These are phyloP conservation scores for Elsinoe arachidis DNA, from an alignment of 2,329 filamentous ascomycete genomes.

Conservation along the genomic window DNA sequence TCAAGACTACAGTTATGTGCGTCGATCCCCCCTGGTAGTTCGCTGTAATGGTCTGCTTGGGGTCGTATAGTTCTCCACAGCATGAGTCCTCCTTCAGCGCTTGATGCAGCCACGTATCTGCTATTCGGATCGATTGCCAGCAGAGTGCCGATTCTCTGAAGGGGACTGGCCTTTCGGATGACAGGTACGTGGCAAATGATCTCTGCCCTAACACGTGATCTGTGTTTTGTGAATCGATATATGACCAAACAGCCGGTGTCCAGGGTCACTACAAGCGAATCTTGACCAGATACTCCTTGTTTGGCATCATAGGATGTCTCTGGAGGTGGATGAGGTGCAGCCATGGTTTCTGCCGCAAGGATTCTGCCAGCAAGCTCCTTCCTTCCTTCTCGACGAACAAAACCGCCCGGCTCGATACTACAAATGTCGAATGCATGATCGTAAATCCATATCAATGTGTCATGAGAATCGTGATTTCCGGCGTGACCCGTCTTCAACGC, in stretches of 20 bases:
- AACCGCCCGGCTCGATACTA: background rate
- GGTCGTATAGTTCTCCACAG: background rate
- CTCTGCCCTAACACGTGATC: conserved; percentile 14
- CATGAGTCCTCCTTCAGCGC: conserved; percentile 47
- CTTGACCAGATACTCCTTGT: background rate
- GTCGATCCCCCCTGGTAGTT: background rate
- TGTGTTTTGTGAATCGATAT: conserved; percentile 54
- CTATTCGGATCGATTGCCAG: conserved; percentile 69
- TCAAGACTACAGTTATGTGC: background rate
- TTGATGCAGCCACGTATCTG: conserved; percentile 57
- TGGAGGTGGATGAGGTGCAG: background rate
- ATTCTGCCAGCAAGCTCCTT: background rate
- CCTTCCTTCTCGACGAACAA: background rate
- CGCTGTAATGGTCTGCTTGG: background rate
- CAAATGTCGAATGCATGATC: conserved; percentile 48
- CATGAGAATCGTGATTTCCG: conserved; percentile 33
- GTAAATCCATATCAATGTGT: conserved; percentile 82
- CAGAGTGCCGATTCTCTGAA: conserved; percentile 52
- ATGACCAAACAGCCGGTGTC: conserved; percentile 59
- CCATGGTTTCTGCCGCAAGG: conserved; percentile 7
- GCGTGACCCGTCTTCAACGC: conserved; percentile 51
- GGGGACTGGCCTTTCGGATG: conserved; percentile 45
- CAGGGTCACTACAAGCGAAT: conserved; percentile 69
- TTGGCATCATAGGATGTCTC: background rate
- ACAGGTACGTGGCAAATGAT: conserved; percentile 41